Evolutionary conservation across 176 grass and related monocot genomes (phyloP), one percentile per base, ranked within the genome.

Genomic region (Secale cereale): DNA sequence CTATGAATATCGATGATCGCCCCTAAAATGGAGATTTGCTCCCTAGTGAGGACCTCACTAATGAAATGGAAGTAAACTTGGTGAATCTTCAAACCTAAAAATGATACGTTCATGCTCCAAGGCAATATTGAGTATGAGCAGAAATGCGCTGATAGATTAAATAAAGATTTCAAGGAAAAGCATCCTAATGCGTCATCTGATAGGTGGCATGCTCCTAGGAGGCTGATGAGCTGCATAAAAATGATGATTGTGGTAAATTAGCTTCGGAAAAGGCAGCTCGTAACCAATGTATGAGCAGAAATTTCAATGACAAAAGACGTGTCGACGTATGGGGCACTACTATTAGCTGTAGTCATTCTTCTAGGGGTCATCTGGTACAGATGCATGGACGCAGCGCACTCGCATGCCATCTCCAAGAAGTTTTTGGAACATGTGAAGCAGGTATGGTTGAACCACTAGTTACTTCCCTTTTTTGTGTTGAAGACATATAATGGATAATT

Each of bases 351-450:
- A 78, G 68, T 80, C 84, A 82, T 82, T 83, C 70, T 83, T 90
- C 88, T 33, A 33, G 32, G n/a, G n/a, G n/a, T n/a, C n/a, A n/a
- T n/a, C n/a, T n/a, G n/a, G n/a, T n/a, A n/a, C n/a, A n/a, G n/a
- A n/a, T 93, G 66, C 37, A 28, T 89, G 87, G 89, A 94, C 73
- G 89, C 87, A 63, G 59, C 78, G 17, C 4, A 91, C n/a, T 89
- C 80, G 40, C 64, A 91, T 83, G 74, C 50, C 86, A 87, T 91
- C 89, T 88, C 85, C 87, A 67, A 93, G 77, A 86, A 91, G 79
- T 85, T 77, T 22, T 86, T 89, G 87, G 91, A 86, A 67, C 46
- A 92, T 77, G 88, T 50, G 87, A 37, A 81, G 25, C 69, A 91
- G 89, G 89, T 91, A 84, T 84, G 12, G 11, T 83, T 59, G 59